Evolutionary conservation across 257 asterid species (phyloP), one percentile per base, ranked within the genome.

Genomic region (Orobanche coerulescens): DNA sequence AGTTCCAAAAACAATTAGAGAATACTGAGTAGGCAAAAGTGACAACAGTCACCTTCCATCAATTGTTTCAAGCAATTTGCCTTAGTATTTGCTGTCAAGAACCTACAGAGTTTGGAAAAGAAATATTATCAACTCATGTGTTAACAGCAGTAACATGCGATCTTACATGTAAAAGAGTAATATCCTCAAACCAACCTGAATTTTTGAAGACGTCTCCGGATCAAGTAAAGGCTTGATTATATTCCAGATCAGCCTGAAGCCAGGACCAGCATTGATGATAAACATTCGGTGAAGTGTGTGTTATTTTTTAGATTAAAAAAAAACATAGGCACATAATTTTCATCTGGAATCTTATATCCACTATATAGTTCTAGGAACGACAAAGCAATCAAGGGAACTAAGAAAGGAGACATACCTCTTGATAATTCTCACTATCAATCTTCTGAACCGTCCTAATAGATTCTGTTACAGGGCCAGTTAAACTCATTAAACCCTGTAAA

Each of bases 191-290:
- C 22, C 11, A 65, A 66, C 86, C 71, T 75, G 74, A 67, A 80
- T 77, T 61, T 80, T 80, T 18, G 81, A 36, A 40, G 81, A 67
- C 16, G 86, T 71, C 23, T 70, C 72, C n/a, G 86, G 86, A 66
- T 80, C 83, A 20, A 80, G 76, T 65, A 80, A 74, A 18, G 77
- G 76, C 71, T 80, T 80, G 50, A 80, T 73, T 37, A 54, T 61
- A 50, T 67, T 77, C 86, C 86, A 80, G 64, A 77, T 64, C 72
- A 77, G 60, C 73, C 75, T 75, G 72, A 80, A 80, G 24, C 79
- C 79, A 37, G 81, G 76, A 60, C 86, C 86, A 66, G 86, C 78
- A 69, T 80, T 80, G 75, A 80, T 60, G 60, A 80, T 77, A 34
- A 62, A 77, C 86, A 80, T 80, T 33, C 59, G 79, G 64, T 30